Percentiles rank a stretch among this genome's conserved stretches.
Evolutionary conservation across 352 stramenopile genomes (phyloP).

Genomic region (Stephanocyclus meneghinianus): DNA sequence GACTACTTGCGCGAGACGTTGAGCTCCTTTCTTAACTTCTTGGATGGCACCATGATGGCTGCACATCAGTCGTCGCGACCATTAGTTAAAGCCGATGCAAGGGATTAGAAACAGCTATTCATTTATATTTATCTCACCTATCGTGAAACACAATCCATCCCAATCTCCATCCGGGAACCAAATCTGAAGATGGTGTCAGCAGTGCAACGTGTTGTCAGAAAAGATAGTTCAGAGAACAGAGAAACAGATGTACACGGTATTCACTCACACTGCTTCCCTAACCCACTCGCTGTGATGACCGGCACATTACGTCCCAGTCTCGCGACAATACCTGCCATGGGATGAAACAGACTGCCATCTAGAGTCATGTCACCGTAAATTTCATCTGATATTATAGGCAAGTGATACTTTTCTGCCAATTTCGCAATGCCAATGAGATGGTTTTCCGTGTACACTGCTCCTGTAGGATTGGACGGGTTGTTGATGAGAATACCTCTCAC

Average conservation of each 20-base stretch:
- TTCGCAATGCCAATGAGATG: conserved; percentile 71
- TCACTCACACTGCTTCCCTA: conserved; percentile 90
- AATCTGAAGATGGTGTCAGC: conserved; percentile 49
- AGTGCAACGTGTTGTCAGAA: background rate
- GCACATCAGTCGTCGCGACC: background rate
- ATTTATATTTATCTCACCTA: conserved; percentile 13
- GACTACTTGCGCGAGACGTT: conserved; percentile 90
- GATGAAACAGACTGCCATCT: conserved; percentile 74
- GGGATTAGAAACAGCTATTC: background rate
- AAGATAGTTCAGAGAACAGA: background rate
- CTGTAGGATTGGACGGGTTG: conserved; percentile 94
- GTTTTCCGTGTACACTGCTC: conserved; percentile 90
- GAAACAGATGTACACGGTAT: background rate
- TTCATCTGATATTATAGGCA: conserved; percentile 92
- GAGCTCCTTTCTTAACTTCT: conserved; percentile 87
- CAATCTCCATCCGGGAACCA: conserved; percentile 92
- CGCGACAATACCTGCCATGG: conserved; percentile 79
- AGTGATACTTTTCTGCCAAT: conserved; percentile 80
- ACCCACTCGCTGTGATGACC: conserved; percentile 71
- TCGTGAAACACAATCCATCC: conserved; percentile 95
- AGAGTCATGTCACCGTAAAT: conserved; percentile 87
- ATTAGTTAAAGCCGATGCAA: background rate
- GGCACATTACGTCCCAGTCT: conserved; percentile 59
- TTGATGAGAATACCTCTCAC: conserved; percentile 90
- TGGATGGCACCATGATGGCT: conserved; percentile 54